A percentile compares a stretch with the other conserved stretches of the same genome.
Evolutionary conservation across 495 filamentous ascomycete genomes (phyloP).

Genomic region (Talaromyces adpressus): DNA sequence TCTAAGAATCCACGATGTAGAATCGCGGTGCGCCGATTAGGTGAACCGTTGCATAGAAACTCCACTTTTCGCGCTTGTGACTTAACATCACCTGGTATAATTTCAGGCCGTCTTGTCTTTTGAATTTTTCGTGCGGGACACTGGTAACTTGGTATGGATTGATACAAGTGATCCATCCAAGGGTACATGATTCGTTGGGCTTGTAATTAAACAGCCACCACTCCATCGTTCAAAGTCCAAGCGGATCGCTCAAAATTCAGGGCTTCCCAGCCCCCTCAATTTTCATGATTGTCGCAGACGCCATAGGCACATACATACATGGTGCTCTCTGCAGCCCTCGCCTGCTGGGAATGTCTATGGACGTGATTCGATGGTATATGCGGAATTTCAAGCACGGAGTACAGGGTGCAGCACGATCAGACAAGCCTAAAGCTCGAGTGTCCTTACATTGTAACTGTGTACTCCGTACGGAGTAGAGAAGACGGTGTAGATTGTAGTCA

Average conservation of each 20-base stretch:
- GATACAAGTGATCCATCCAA: neutral
- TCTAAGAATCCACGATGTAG: neutral
- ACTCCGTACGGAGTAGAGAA: neutral
- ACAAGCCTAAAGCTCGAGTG: neutral
- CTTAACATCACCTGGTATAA: neutral
- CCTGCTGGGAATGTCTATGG: neutral
- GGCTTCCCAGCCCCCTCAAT: constrained; percentile 2
- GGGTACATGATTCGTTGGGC: neutral
- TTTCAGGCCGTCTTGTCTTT: neutral
- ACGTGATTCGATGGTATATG: neutral
- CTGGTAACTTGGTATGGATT: neutral
- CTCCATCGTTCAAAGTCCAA: neutral
- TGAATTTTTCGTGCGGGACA: neutral
- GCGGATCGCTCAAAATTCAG: neutral
- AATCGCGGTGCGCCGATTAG: neutral
- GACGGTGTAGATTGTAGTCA: neutral
- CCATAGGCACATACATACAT: neutral
- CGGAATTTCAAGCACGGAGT: neutral
- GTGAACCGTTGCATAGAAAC: neutral
- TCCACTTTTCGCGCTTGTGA: neutral
- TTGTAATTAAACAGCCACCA: neutral
- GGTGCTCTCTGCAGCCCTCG: neutral
- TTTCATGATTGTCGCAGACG: neutral
- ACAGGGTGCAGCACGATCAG: neutral
- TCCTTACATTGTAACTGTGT: neutral